Percentiles rank a stretch among this genome's conserved stretches.
Conservation (phyloP, 2,329 filamentous ascomycete genomes). For the Diaporthe capsici region DNA sequence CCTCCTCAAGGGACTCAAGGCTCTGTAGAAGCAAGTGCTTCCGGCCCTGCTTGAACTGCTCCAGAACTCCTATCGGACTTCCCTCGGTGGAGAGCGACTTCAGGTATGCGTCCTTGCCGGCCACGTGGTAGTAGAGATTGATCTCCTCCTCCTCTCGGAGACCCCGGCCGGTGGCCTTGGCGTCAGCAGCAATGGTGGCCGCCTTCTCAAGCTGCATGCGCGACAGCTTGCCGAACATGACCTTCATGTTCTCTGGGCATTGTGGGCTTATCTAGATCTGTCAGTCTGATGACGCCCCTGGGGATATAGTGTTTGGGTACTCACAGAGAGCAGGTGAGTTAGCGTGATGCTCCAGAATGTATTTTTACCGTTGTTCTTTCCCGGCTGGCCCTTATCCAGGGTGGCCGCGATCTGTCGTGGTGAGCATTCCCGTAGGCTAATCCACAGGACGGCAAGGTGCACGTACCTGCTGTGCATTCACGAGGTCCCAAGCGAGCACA, state of each 20-base stretch:
- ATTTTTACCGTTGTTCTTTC: slow-evolving; percentile 61
- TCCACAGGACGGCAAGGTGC: background rate
- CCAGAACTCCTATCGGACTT: slow-evolving; percentile 55
- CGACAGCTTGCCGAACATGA: slow-evolving; percentile 65
- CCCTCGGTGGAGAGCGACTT: slow-evolving; percentile 50
- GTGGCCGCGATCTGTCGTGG: slow-evolving; percentile 65
- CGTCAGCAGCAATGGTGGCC: slow-evolving; percentile 57
- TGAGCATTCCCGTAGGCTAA: slow-evolving; percentile 3
- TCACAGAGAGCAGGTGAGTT: slow-evolving; percentile 67
- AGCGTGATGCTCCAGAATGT: slow-evolving; percentile 70
- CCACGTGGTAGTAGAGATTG: slow-evolving; percentile 63
- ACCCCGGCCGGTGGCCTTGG: slow-evolving; percentile 47
- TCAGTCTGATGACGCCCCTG: slow-evolving; percentile 39
- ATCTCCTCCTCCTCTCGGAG: slow-evolving; percentile 66
- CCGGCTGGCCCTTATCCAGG: slow-evolving; percentile 65
- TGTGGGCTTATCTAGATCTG: slow-evolving; percentile 60
- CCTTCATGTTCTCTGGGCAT: slow-evolving; percentile 62
- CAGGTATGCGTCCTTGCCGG: slow-evolving; percentile 59
- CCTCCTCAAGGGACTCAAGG: slow-evolving; percentile 54
- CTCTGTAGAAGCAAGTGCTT: slow-evolving; percentile 63
- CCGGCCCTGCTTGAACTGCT: slow-evolving; percentile 60
- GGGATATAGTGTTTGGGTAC: slow-evolving; percentile 41
- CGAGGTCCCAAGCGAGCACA: slow-evolving; percentile 67
- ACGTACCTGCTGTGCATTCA: slow-evolving; percentile 69
- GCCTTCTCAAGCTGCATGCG: slow-evolving; percentile 66